Conservation (phyloP, 2,329 filamentous ascomycete genomes). For the Fusarium xylarioides region DNA sequence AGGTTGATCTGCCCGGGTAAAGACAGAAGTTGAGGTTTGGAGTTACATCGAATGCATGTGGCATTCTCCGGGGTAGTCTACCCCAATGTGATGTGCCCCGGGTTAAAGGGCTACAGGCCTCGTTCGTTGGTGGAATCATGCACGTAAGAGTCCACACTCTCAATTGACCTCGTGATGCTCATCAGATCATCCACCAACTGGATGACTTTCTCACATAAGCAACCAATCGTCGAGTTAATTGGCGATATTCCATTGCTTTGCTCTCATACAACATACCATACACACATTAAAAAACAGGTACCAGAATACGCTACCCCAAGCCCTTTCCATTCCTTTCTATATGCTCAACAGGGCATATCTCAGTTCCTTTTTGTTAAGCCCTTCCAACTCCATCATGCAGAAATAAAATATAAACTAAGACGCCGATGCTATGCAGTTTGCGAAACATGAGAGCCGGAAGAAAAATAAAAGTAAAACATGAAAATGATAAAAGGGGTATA, state of each 20-base stretch:
- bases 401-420: constrained; percentile 30
- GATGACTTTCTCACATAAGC: constrained; percentile 4
- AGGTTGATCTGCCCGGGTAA: not conserved
- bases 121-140: constrained; percentile 26
- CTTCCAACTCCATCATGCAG: constrained; percentile 35
- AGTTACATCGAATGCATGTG: constrained; percentile 4
- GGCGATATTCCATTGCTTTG: constrained; percentile 11
- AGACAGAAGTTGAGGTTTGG: not conserved
- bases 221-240: not conserved
- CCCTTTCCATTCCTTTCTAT: constrained; percentile 9
- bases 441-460: constrained; percentile 20
- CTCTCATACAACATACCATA: constrained; percentile 18
- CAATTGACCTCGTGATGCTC: not conserved
- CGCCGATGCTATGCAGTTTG: constrained; percentile 42
- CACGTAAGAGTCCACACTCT: constrained; percentile 2
- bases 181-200: constrained; percentile 22
- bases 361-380: not conserved
- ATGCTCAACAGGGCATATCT: not conserved
- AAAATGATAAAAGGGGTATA: constrained; percentile 36
- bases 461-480: not conserved
- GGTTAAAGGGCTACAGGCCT: not conserved
- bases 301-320: not conserved
- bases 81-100: not conserved
- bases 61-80: constrained; percentile 6
- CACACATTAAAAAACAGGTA: not conserved